Evolutionary conservation across 1,284 basidiomycete genomes (phyloP).

Genomic region (Xerocomus tenax): DNA sequence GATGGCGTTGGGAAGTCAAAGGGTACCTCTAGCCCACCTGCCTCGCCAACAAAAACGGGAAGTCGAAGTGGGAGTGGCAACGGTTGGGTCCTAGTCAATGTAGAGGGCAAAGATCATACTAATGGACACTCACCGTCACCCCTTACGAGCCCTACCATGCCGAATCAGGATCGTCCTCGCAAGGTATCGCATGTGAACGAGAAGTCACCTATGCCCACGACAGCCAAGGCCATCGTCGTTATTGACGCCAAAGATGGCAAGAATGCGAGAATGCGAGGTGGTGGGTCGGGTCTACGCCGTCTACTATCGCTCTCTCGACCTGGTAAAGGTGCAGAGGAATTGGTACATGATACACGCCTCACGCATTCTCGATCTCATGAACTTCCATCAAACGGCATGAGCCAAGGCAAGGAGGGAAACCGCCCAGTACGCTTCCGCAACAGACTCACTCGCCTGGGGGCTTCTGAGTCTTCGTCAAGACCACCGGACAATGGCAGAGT

Average conservation of each 20-base stretch:
- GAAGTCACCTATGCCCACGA: conserved; percentile 34
- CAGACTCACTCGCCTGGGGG: conserved; percentile 25
- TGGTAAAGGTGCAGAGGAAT: conserved; percentile 27
- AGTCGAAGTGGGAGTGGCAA: conserved; percentile 34
- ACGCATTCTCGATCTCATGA: conserved; percentile 26
- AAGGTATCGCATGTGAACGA: conserved; percentile 23
- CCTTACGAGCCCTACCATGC: conserved; percentile 27
- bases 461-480: conserved; percentile 26
- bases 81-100: conserved; percentile 61
- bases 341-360: conserved; percentile 22
- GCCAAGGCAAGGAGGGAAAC: conserved; percentile 19
- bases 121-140: conserved; percentile 24
- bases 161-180: conserved; percentile 25
- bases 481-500: conserved; percentile 32
- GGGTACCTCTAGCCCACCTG: conserved; percentile 22
- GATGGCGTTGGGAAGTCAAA: conserved; percentile 23
- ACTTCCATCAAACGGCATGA: conserved; percentile 14
- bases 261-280: conserved; percentile 26
- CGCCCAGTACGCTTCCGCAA: conserved; percentile 28
- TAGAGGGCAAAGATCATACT: conserved; percentile 39
- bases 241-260: conserved; percentile 50
- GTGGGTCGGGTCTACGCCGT: conserved; percentile 29
- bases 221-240: conserved; percentile 53
- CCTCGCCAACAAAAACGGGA: conserved; percentile 31
- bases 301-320: conserved; percentile 30